These are phyloP conservation scores for Blepharisma japonicum DNA, from an alignment of 73 alveolate species.

Conservation along the genomic window DNA sequence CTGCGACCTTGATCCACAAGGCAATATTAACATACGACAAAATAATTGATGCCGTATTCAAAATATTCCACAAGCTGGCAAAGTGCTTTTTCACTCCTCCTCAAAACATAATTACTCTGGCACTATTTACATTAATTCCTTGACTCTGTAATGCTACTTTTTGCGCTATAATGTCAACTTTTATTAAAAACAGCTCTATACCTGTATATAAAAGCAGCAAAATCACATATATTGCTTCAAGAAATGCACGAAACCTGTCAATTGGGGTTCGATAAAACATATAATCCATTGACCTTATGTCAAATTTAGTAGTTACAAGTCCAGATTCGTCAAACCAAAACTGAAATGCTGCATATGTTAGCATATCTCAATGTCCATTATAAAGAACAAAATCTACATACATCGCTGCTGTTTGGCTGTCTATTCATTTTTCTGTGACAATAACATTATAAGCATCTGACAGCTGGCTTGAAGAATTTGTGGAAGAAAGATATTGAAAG, in stretches of 20 bases:
- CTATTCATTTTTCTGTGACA: not conserved
- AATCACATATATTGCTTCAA: conserved; percentile 47
- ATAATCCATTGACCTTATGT: not conserved
- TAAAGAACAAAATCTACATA: conserved; percentile 30
- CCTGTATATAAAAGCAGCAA: conserved; percentile 35
- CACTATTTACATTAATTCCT: not conserved
- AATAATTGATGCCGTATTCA: conserved; percentile 49
- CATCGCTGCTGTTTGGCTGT: conserved; percentile 17
- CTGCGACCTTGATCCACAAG: conserved; percentile 50
- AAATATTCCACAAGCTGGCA: conserved; percentile 55
- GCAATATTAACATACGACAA: conserved; percentile 41
- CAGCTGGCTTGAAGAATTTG: not conserved
- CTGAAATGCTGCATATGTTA: conserved; percentile 1
- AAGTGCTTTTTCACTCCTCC: conserved; percentile 52
- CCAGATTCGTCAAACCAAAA: conserved; percentile 11
- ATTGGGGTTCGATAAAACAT: conserved; percentile 30
- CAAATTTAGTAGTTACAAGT: conserved; percentile 7
- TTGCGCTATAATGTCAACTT: not conserved
- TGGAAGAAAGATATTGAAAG: not conserved
- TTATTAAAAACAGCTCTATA: conserved; percentile 20
- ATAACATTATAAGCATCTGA: not conserved
- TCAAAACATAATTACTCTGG: not conserved
- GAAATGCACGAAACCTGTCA: conserved; percentile 41
- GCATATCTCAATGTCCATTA: conserved; percentile 21
- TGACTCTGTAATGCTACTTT: not conserved